These are phyloP conservation scores for Pseudogymnoascus sp. DNA, from an alignment of 2,329 filamentous ascomycete genomes.

Conservation along the genomic window DNA sequence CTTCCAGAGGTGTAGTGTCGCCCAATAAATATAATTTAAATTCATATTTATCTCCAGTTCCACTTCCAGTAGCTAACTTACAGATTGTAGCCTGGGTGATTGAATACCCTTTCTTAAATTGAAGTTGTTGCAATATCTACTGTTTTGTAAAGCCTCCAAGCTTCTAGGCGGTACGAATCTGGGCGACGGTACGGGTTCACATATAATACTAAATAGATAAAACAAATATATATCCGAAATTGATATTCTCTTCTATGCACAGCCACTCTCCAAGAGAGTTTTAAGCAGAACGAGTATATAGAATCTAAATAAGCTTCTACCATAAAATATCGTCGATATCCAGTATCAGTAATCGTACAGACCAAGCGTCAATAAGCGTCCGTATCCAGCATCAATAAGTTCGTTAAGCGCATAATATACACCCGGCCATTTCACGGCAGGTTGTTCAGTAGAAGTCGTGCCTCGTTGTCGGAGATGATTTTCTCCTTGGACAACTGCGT, in stretches of 20 bases:
- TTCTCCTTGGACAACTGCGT: neutral
- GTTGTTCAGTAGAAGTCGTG: constrained; percentile 3
- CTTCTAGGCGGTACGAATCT: too few relatives aligned
- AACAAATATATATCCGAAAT: neutral
- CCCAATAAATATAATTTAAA: too few relatives aligned
- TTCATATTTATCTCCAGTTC: too few relatives aligned
- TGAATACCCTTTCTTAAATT: too few relatives aligned
- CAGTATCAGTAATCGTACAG: constrained; percentile 7
- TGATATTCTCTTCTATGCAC: neutral
- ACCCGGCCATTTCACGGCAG: neutral
- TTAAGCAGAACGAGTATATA: neutral
- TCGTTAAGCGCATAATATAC: constrained; percentile 3
- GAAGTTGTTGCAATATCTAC: too few relatives aligned
- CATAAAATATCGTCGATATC: constrained; percentile 1
- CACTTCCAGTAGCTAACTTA: too few relatives aligned
- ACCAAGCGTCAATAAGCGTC: neutral
- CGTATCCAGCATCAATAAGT: constrained; percentile 2
- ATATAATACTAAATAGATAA: neutral
- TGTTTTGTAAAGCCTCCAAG: too few relatives aligned
- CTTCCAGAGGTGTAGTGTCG: neutral
- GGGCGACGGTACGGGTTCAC: neutral
- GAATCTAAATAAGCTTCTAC: constrained; percentile 8
- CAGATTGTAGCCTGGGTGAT: too few relatives aligned
- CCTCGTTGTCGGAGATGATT: constrained; percentile 1
- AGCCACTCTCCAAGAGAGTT: neutral